Base-by-base conservation (phyloP, 768 basidiomycete genomes). In the Coprinopsis sp. region DNA sequence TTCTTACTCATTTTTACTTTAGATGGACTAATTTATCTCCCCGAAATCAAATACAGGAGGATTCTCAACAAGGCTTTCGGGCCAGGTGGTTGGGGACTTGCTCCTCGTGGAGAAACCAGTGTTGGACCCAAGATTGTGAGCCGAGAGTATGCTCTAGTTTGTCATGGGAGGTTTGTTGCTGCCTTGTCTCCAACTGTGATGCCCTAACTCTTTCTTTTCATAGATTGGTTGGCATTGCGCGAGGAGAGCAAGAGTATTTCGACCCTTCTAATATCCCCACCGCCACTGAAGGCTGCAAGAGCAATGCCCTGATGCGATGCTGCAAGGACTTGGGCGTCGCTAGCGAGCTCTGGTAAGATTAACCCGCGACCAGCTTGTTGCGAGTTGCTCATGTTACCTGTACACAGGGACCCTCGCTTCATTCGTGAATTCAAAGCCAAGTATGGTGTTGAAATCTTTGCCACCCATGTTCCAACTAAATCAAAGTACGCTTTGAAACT, bases 211-310 rank as follows among this genome's bases (percentile, higher is more conserved):
- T 10, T 39, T 19, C 12, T 21, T 24, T 36, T 11, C 39, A 4
- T 50, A 95, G 94, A 46, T 71, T 98, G 14, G 91, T 97, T 2
- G 87, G 79, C 7, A 82, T 97, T 51, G 88, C 95, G 3, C 77
- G 94, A 40, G 95, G 95, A 24, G 95, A 98, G 68, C 93, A 97
- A 55, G 91, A 96, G 55, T 97, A 93, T 65, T 98, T 97, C 56
- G 92, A 94, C 58, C 84, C 88, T 6, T 76, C 78, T 1, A 91
- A 92, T 12, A 82, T 98, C 40, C 80, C 95, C 2, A 98, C 95
- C 0, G 95, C 95, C 0, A 89, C 87, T 0, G 95, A 98, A 63
- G 91, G 85, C 0, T 91, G 87, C 70, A 98, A 97, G 66, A 91
- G 89, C 60, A 98, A 98, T 53, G 95, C 95, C 1, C 71, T 98